phyloP scores from a whole-genome alignment of 257 asterid genomes.

The Gentiana macrophylla region DNA sequence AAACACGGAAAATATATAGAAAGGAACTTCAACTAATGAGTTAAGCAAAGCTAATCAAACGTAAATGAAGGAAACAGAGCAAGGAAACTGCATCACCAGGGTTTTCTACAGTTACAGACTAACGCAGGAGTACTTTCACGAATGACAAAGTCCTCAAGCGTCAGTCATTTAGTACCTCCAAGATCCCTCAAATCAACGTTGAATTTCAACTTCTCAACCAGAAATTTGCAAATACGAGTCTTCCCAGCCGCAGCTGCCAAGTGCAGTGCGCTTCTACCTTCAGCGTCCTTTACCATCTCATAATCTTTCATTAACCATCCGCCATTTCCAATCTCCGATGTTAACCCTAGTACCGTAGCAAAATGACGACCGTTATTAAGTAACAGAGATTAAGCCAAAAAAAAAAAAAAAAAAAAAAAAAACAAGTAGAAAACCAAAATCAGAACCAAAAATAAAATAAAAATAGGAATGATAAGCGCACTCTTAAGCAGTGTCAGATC shows the following conservation, averaged over 20 bases:
- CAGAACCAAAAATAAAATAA: not conserved
- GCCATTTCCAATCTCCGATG: not conserved
- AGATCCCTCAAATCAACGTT: slow-evolving; percentile 6
- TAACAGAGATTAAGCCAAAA: not conserved
- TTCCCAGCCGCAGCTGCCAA: slow-evolving; percentile 13
- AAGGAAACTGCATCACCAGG: no score
- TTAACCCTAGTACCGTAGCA: slow-evolving; percentile 2
- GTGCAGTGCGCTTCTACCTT: slow-evolving; percentile 15
- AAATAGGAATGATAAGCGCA: not conserved
- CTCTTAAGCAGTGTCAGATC: slow-evolving; percentile 4
- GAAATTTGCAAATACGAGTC: slow-evolving; percentile 10
- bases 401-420: not conserved
- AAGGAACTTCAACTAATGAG: no score
- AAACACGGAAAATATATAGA: no score
- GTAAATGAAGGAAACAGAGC: no score
- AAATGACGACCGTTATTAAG: not conserved
- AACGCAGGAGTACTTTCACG: not conserved
- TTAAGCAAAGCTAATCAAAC: no score
- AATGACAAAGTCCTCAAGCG: not conserved
- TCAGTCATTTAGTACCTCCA: not conserved
- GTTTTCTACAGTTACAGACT: no score
- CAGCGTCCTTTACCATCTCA: not conserved
- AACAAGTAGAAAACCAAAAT: not conserved
- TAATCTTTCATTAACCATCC: slow-evolving; percentile 1
- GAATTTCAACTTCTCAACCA: slow-evolving; percentile 10